Conservation (phyloP, 257 asterid species). For the Galeopsis tetrahit region DNA sequence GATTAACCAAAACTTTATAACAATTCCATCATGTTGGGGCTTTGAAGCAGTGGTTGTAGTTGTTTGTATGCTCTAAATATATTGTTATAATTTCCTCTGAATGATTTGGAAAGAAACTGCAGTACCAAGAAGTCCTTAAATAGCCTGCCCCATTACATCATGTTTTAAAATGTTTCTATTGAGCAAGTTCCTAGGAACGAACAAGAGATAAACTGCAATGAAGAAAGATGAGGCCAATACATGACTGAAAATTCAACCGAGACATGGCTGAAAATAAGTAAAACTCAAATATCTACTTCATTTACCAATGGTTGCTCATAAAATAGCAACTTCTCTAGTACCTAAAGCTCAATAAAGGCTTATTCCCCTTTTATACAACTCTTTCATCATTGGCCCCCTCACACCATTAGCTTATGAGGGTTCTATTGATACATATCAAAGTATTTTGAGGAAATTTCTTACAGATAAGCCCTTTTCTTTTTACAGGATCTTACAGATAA, state of each 20-base stretch:
- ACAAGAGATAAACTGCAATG: neutral
- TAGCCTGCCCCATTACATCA: no score
- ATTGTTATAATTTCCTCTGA: no score
- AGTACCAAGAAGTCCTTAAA: neutral
- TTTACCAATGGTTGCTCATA: neutral
- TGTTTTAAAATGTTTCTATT: no score
- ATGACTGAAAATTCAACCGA: no score
- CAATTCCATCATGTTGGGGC: neutral
- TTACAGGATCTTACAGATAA: neutral
- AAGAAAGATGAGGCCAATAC: no score
- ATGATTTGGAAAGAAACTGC: neutral
- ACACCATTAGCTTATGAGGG: constrained; percentile 7
- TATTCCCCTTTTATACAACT: neutral
- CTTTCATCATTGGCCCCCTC: constrained; percentile 12
- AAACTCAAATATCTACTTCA: neutral
- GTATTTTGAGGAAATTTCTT: neutral
- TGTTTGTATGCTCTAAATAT: neutral
- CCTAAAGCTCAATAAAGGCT: constrained; percentile 9
- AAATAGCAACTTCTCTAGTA: neutral
- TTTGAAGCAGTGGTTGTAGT: neutral
- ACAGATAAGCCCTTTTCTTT: neutral
- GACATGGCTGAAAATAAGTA: neutral
- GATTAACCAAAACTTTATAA: constrained; percentile 1
- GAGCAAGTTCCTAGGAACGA: neutral
- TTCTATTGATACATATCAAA: constrained; percentile 18